A percentile compares a stretch with the other conserved stretches of the same genome.
phyloP scores from a whole-genome alignment of 495 filamentous ascomycete genomes.

The Penicillium crystallinum region DNA sequence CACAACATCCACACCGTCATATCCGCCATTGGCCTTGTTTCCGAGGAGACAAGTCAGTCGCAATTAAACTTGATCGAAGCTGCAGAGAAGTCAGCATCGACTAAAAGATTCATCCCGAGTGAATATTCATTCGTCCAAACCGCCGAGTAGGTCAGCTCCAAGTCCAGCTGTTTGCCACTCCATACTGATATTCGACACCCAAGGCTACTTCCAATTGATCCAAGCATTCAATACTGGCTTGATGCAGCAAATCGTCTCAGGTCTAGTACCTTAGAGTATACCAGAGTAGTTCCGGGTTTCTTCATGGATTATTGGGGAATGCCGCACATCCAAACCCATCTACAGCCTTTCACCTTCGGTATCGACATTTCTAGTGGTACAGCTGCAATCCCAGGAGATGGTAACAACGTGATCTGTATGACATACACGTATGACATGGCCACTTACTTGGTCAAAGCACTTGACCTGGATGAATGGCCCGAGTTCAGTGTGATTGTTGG shows the following conservation, averaged over 20 bases:
- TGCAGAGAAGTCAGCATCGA: conserved; percentile 38
- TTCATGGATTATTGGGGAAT: conserved; percentile 55
- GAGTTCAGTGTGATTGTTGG: conserved; percentile 39
- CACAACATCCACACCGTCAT: conserved; percentile 49
- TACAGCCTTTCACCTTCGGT: conserved; percentile 35
- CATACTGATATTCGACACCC: neutral
- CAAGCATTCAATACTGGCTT: conserved; percentile 33
- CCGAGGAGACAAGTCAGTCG: conserved; percentile 27
- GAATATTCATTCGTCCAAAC: conserved; percentile 43
- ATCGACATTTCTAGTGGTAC: conserved; percentile 41
- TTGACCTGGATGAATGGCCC: conserved; percentile 46
- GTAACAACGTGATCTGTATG: conserved; percentile 43
- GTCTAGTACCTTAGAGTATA: conserved; percentile 38
- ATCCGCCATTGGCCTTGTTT: conserved; percentile 40
- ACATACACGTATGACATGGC: conserved; percentile 51
- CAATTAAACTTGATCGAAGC: conserved; percentile 47
- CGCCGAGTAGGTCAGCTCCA: conserved; percentile 18
- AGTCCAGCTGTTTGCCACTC: neutral
- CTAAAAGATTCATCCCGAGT: conserved; percentile 46
- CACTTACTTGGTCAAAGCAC: conserved; percentile 39
- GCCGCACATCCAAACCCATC: conserved; percentile 39
- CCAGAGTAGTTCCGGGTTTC: conserved; percentile 44
- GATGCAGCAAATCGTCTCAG: conserved; percentile 27
- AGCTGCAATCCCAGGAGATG: conserved; percentile 50
- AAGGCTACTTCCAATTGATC: conserved; percentile 31